Evolutionary conservation across 2,329 filamentous ascomycete species (phyloP).

Genomic region (Xylaria hypoxylon): DNA sequence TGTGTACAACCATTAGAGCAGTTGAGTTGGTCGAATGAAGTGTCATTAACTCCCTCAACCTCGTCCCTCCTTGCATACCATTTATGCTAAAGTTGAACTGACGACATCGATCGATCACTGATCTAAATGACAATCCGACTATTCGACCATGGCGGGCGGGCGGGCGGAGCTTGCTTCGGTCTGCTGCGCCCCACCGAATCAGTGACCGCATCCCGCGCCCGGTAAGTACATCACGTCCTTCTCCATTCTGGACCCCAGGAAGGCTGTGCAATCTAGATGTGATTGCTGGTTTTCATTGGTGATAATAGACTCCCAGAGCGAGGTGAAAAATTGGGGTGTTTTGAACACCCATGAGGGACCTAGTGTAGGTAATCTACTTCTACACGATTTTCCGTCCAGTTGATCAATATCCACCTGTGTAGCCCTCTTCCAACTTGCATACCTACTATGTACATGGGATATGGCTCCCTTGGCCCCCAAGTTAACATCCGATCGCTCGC

Average conservation of each 20-base stretch:
- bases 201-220: slow-evolving; percentile 14
- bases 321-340: not conserved
- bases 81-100: slow-evolving; percentile 3
- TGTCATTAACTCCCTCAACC: not conserved
- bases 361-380: slow-evolving; percentile 8
- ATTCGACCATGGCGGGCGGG: slow-evolving; percentile 11
- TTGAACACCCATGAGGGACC: not conserved
- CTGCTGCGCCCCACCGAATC: slow-evolving; percentile 34
- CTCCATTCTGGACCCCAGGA: slow-evolving; percentile 20
- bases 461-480: not conserved
- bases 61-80: slow-evolving; percentile 10
- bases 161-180: slow-evolving; percentile 24
- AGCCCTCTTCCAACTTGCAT: slow-evolving; percentile 1
- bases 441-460: not conserved
- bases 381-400: slow-evolving; percentile 12
- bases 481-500: slow-evolving; percentile 16
- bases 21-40: too few species aligned
- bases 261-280: slow-evolving; percentile 29
- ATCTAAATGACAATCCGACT: not conserved
- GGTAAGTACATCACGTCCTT: not conserved
- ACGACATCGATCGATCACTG: not conserved
- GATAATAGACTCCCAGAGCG: not conserved
- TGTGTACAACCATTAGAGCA: too few species aligned
- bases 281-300: not conserved
- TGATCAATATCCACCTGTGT: not conserved